phyloP scores from a whole-genome alignment of 176 grass and related monocot species.

The Oryza glumipatula region DNA sequence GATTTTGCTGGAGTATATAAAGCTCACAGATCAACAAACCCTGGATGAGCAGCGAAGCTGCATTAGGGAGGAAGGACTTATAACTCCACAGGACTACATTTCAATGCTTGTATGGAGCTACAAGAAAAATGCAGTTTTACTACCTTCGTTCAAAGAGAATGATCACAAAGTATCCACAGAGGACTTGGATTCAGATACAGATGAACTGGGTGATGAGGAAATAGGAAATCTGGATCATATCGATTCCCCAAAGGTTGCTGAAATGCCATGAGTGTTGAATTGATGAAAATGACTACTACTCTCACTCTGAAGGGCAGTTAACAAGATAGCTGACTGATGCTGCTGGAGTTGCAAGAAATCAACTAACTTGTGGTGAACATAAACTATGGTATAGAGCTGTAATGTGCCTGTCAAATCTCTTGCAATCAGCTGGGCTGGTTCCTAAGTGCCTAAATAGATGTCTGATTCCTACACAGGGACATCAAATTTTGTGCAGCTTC shows the following conservation, averaged over 20 bases:
- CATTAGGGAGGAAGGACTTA: conserved; percentile 86
- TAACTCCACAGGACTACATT: conserved; percentile 84
- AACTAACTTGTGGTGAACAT: neutral
- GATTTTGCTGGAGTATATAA: conserved; percentile 89
- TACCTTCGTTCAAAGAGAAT: conserved; percentile 52
- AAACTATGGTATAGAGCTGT: conserved; percentile 9
- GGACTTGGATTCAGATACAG: conserved; percentile 51
- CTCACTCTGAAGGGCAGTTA: conserved; percentile 5
- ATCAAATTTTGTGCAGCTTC: conserved; percentile 7
- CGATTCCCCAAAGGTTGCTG: conserved; percentile 40
- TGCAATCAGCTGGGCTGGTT: conserved; percentile 19
- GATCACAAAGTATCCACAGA: conserved; percentile 49
- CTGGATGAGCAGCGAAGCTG: conserved; percentile 64
- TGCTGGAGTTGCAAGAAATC: conserved; percentile 5
- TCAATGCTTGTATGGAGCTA: conserved; percentile 98
- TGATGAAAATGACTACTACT: neutral
- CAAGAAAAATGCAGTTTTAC: conserved; percentile 81
- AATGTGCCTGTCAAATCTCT: neutral
- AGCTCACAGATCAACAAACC: conserved; percentile 68
- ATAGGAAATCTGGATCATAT: conserved; percentile 23
- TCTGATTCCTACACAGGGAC: conserved; percentile 4
- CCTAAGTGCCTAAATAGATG: conserved; percentile 8
- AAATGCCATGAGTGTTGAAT: conserved; percentile 40
- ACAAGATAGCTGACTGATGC: neutral
- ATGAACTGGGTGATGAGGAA: conserved; percentile 49